These are phyloP conservation scores for Austroboletus novae-zelandiae DNA, from an alignment of 1,284 basidiomycete genomes.

Conservation along the genomic window DNA sequence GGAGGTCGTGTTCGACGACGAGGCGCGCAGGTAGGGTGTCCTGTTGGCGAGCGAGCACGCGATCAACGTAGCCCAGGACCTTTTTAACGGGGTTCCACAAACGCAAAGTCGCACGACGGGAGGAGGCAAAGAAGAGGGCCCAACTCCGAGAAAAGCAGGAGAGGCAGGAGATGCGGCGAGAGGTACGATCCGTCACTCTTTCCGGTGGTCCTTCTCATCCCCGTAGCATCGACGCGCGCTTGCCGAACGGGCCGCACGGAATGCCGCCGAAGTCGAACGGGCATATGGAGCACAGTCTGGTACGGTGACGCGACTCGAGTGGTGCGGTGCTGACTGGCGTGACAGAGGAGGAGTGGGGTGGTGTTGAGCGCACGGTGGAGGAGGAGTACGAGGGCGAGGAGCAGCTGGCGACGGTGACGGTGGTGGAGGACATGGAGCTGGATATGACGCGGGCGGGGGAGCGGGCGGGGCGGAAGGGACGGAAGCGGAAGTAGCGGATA, in stretches of 20 bases:
- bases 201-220: slow-evolving; percentile 17
- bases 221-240: slow-evolving; percentile 65
- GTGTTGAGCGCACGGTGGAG: slow-evolving; percentile 35
- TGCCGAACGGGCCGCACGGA: slow-evolving; percentile 66
- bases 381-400: slow-evolving; percentile 75
- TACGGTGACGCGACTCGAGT: slow-evolving; percentile 23
- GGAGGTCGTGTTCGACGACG: slow-evolving; percentile 75
- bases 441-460: slow-evolving; percentile 42
- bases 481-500: slow-evolving; percentile 39
- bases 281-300: slow-evolving; percentile 61
- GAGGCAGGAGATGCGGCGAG: slow-evolving; percentile 61
- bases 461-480: slow-evolving; percentile 55
- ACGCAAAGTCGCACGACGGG: slow-evolving; percentile 74
- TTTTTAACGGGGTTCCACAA: slow-evolving; percentile 87
- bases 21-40: slow-evolving; percentile 57
- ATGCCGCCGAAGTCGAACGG: slow-evolving; percentile 66
- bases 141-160: slow-evolving; percentile 66
- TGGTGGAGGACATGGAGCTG: slow-evolving; percentile 79
- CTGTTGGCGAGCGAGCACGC: neutral
- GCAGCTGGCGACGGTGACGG: slow-evolving; percentile 75
- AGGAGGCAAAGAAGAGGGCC: slow-evolving; percentile 67
- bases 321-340: slow-evolving; percentile 10
- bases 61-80: slow-evolving; percentile 47
- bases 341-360: too few species aligned
- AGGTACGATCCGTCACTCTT: slow-evolving; percentile 45